These are phyloP conservation scores for Ophiostoma australiae DNA, from an alignment of 2,329 filamentous ascomycete genomes.

Conservation along the genomic window DNA sequence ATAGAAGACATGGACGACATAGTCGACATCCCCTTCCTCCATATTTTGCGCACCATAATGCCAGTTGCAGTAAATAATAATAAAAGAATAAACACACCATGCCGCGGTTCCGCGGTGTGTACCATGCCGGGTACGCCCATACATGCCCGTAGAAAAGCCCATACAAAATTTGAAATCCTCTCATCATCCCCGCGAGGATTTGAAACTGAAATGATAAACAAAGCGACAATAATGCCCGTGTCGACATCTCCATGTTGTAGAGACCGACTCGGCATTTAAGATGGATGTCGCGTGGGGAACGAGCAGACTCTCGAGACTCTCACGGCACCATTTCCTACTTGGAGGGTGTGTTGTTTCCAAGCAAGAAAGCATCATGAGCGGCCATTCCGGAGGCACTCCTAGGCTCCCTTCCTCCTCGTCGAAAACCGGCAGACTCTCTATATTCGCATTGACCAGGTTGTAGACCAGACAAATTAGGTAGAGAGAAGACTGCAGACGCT, in stretches of 20 bases:
- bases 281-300: neutral
- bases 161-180: neutral
- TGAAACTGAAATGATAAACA: neutral
- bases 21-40: constrained; percentile 2
- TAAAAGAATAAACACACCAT: neutral
- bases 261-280: constrained; percentile 14
- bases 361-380: neutral
- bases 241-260: neutral
- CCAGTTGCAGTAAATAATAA: neutral
- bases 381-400: neutral
- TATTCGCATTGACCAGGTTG: neutral
- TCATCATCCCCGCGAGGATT: neutral
- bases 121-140: neutral
- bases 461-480: neutral
- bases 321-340: neutral
- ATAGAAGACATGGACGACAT: neutral
- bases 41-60: constrained; percentile 11
- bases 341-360: neutral
- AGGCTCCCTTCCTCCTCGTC: neutral
- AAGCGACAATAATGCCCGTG: neutral
- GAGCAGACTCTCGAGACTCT: neutral
- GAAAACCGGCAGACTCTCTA: neutral
- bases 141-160: neutral
- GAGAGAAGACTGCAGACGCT: neutral
- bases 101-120: neutral